These are phyloP conservation scores for Ampelocalamus luodianensis DNA, from an alignment of 176 grass and related monocot species.

Conservation along the genomic window DNA sequence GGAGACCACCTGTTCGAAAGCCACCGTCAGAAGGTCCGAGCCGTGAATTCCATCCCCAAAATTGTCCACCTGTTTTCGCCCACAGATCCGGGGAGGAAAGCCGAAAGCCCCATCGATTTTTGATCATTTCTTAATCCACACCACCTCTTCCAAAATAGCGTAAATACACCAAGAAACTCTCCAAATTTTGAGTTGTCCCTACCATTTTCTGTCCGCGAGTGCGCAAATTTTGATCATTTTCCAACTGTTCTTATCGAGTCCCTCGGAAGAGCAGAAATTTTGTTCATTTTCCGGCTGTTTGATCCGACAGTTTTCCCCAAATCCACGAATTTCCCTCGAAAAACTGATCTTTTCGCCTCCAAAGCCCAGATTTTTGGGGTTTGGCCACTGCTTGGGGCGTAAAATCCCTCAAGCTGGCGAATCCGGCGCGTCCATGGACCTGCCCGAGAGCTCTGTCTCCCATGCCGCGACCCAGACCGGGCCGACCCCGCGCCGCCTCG, in stretches of 20 bases:
- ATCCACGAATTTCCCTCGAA: conserved; percentile 7
- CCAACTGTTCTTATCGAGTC: neutral
- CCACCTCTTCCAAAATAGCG: neutral
- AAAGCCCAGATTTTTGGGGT: conserved; percentile 40
- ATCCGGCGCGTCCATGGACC: conserved; percentile 44
- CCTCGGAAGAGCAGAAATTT: neutral
- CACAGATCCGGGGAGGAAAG: conserved; percentile 30
- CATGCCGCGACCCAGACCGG: conserved; percentile 38
- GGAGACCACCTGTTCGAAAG: neutral
- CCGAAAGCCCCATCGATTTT: neutral
- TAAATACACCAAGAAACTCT: neutral
- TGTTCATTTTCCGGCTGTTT: neutral
- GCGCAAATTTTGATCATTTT: conserved; percentile 15
- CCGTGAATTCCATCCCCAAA: neutral
- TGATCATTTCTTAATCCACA: conserved; percentile 27
- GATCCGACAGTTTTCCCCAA: conserved; percentile 10
- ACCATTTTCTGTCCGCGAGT: neutral
- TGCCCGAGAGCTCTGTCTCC: conserved; percentile 45
- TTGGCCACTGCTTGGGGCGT: conserved; percentile 26
- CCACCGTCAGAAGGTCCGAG: neutral
- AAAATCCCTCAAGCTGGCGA: conserved; percentile 64
- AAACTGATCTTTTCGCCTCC: neutral
- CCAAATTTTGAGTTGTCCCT: neutral
- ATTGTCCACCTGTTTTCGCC: neutral
- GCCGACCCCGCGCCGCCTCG: conserved; percentile 42